Evolutionary conservation across 495 filamentous ascomycete species (phyloP), one percentile per base, ranked within the genome.

Genomic region (Clavariopsis aquatica): DNA sequence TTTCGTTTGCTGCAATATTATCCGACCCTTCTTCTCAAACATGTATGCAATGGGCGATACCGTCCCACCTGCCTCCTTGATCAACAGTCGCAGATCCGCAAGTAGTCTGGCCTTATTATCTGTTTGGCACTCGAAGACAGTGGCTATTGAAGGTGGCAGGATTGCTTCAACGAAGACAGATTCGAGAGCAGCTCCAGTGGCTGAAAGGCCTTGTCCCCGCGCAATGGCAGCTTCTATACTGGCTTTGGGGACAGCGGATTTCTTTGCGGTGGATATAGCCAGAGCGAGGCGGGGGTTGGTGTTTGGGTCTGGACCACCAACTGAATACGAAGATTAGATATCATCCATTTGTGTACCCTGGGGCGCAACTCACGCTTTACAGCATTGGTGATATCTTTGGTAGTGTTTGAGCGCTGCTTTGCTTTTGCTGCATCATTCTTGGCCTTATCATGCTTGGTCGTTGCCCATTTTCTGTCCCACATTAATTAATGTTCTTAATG

Each of bases 401-500:
- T 57, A 66, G 84, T 78, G 27, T 65, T 43, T 22, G 69, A 74
- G 9, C 84, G 78, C 57, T 78, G 68, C 17, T 75, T 68, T 58
- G 75, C 83, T 70, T 84, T 88, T 66, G 79, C 80, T 13, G 73
- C 74, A 77, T 97, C 93, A 65, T 85, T 85, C 67, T 85, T 88
- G 41, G 84, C 90, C 75, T 99, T 99, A 77, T 93, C 90, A 73
- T 99, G 95, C 67, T 86, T 89, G 77, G 97, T 97, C 66, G 93
- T 94, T 36, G 91, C 90, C 94, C 94, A 99, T 73, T 89, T 86
- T 74, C 85, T 96, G 76, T 96, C 91, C 92, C 47, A 89, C 89
- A 81, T 81, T 41, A 59, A 59, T 49, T 57, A 22, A 28, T 81
- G 78, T 22, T 23, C 47, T 51, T 22, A 23, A 22, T 2, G 26